A percentile compares a stretch with the other conserved stretches of the same genome.
Conservation (phyloP, 345 rosid genomes). For the Populus simonii region DNA sequence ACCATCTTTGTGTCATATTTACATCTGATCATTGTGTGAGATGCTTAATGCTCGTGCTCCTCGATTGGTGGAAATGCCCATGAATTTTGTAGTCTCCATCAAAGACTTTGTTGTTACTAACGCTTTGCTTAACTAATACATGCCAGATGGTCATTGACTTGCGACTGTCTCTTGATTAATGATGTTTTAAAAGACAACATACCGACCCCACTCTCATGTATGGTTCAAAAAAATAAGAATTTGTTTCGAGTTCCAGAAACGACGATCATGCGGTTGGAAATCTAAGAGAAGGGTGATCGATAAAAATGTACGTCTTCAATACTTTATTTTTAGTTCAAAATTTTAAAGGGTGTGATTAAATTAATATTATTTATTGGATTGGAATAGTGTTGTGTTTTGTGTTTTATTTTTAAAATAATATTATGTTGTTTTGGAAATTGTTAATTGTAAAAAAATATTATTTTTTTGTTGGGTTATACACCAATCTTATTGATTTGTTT, state of each 20-base stretch:
- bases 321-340: too few relatives aligned
- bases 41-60: not conserved
- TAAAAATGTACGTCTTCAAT: too few relatives aligned
- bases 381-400: too few relatives aligned
- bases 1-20: not conserved
- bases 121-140: not conserved
- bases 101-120: not conserved
- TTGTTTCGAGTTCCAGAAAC: not conserved
- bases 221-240: too few relatives aligned
- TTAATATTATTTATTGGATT: too few relatives aligned
- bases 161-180: not conserved
- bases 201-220: too few relatives aligned
- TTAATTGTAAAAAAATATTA: too few relatives aligned
- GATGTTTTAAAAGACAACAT: not conserved
- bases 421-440: too few relatives aligned
- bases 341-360: too few relatives aligned
- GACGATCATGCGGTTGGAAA: not conserved
- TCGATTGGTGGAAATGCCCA: not conserved
- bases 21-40: not conserved
- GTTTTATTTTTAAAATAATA: too few relatives aligned
- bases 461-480: too few relatives aligned
- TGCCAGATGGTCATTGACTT: not conserved
- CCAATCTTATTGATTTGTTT: too few relatives aligned
- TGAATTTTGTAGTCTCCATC: not conserved
- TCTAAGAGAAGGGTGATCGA: not conserved